Evolutionary conservation across 805 yeast genomes (phyloP).

Genomic region (Lipomyces lipofer): DNA sequence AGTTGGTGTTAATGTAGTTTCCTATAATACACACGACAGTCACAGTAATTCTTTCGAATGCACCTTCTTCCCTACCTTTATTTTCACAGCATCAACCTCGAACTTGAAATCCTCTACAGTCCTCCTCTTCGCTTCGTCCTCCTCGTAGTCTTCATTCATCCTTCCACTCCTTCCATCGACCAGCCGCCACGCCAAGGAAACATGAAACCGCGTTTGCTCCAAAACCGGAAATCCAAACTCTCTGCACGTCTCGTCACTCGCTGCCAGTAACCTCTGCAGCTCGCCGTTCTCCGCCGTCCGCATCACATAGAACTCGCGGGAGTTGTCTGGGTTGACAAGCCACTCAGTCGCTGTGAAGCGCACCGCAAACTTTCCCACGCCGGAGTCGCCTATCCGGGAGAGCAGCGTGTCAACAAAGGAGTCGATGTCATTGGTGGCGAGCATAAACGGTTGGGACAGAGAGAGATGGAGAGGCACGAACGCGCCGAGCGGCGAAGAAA

Average conservation of each 20-base stretch:
- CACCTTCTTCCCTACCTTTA: slow-evolving; percentile 19
- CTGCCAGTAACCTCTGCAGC: slow-evolving; percentile 3
- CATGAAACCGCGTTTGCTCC: slow-evolving; percentile 9
- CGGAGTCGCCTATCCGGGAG: slow-evolving; percentile 6
- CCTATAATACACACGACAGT: too few relatives aligned
- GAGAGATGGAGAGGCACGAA: slow-evolving; percentile 25
- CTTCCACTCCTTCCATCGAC: background rate
- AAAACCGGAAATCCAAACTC: slow-evolving; percentile 7
- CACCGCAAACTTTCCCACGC: background rate
- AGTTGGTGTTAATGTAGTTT: too few relatives aligned
- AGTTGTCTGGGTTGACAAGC: slow-evolving; percentile 15
- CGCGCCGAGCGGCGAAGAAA: slow-evolving; percentile 21
- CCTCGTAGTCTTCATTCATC: background rate
- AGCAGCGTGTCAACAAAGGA: slow-evolving; percentile 1
- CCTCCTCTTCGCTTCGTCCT: background rate
- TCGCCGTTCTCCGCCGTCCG: background rate
- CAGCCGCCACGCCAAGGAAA: slow-evolving; percentile 27
- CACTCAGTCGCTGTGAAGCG: slow-evolving; percentile 10
- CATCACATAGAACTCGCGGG: slow-evolving; percentile 19
- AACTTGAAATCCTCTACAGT: background rate
- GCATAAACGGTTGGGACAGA: slow-evolving; percentile 24
- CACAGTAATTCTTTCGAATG: slow-evolving; percentile 10
- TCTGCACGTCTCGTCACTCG: slow-evolving; percentile 6
- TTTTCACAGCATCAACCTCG: slow-evolving; percentile 13
- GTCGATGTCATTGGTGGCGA: slow-evolving; percentile 12